phyloP scores from a whole-genome alignment of 2,329 filamentous ascomycete genomes.

The Colletotrichum australisinense region DNA sequence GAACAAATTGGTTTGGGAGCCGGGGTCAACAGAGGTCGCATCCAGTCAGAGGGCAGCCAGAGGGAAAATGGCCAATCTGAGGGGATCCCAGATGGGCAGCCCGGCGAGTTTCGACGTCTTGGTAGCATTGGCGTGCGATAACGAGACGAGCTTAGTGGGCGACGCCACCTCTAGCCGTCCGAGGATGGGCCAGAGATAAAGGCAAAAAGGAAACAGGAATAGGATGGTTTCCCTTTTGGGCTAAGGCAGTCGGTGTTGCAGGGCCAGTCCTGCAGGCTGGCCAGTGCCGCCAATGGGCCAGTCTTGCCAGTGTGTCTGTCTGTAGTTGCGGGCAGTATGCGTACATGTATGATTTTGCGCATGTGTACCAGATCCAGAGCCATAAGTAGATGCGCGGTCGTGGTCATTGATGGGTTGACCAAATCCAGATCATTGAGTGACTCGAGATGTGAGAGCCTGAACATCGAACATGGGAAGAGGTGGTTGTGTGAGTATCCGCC shows the following conservation, averaged over 20 bases:
- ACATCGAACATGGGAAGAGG: background rate
- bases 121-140: slow-evolving; percentile 31
- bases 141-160: slow-evolving; percentile 31
- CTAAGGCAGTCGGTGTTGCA: slow-evolving; percentile 6
- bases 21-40: slow-evolving; percentile 17
- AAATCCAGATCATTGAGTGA: background rate
- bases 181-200: slow-evolving; percentile 33
- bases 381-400: background rate
- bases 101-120: slow-evolving; percentile 27
- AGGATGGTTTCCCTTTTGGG: slow-evolving; percentile 20
- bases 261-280: background rate
- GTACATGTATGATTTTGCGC: too few relatives aligned
- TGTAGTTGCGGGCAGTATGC: too few relatives aligned
- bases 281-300: background rate
- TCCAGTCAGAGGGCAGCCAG: slow-evolving; percentile 4
- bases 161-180: slow-evolving; percentile 31
- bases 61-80: slow-evolving; percentile 9
- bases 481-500: background rate
- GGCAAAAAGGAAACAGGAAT: slow-evolving; percentile 31
- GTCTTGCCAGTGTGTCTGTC: background rate
- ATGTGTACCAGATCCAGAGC: background rate
- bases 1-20: slow-evolving; percentile 6
- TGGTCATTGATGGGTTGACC: background rate
- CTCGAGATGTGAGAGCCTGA: slow-evolving; percentile 2
- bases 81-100: slow-evolving; percentile 21